Evolutionary conservation across 1,284 basidiomycete species (phyloP), one percentile per base, ranked within the genome.

Genomic region (Paramarasmius palmivorus): DNA sequence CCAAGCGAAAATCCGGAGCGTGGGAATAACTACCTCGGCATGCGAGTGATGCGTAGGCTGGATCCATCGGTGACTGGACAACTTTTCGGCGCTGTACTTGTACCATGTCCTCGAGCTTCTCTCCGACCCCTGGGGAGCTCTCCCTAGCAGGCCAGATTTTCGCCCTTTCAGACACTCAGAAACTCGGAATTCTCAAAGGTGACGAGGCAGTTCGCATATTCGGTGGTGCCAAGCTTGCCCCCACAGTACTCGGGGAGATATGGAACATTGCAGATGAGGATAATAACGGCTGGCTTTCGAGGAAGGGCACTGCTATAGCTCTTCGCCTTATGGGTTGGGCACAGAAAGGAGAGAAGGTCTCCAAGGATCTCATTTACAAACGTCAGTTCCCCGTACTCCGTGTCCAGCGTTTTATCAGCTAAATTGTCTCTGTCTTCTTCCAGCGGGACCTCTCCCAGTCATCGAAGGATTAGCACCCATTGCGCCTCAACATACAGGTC

Each of bases 221-320:
- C 63, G 77, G 83, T 55, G 87, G 91, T 52, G 87, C 92, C 42
- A 88, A 89, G 62, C 81, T 96, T 52, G 72, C 83, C 26, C 85
- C 92, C 7, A 74, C 79, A n/a, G 78, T 83, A 34, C 86, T 99
- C 55, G 94, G 95, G 39, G 91, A 97, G 74, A 89, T 99, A 62
- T 99, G 97, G 96, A 82, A 79, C 51, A 74, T 98, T 56, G 88
- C 95, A 38, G 97, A 99, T 75, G 88, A 90, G 49, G 89, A 93
- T 42, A 95, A 97, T 76, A 92, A 92, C 58, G 95, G 95, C 3
- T 94, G 90, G 73, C 80, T 99, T 53, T 89, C 93, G 14, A 84
- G 82, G 59, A 93, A 92, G 62, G 90, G 90, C 37, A 90, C 94
- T 65, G 87, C 92, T 41, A 79, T 91, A 57, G 95, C 93, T 8